phyloP scores from a whole-genome alignment of 352 stramenopile species.

The Thraustochytrium sp. region DNA sequence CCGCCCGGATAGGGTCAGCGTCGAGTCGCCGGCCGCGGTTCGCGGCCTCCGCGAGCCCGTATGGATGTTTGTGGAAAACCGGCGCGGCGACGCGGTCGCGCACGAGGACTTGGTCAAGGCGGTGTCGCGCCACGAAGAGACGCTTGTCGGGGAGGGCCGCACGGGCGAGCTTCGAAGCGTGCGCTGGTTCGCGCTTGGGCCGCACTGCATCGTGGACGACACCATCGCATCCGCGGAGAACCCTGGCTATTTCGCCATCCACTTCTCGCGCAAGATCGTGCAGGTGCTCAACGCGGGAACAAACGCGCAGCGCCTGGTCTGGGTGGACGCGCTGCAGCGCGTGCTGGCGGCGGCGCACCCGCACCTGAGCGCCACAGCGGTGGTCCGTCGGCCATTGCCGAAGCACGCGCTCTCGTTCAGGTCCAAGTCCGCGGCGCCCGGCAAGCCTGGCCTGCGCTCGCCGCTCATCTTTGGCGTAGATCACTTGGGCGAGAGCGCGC shows the following conservation, averaged over 20 bases:
- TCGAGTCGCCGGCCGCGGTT: no score
- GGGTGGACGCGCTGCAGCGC: constrained; percentile 2
- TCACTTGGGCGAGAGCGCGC: background rate
- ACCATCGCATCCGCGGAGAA: constrained; percentile 22
- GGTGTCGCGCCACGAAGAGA: background rate
- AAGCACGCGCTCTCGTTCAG: background rate
- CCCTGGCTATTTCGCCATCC: constrained; percentile 12
- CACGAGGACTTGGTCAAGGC: no score
- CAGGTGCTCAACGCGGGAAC: background rate
- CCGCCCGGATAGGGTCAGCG: no score
- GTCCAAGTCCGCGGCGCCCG: background rate
- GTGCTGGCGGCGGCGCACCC: background rate
- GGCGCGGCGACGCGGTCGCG: no score
- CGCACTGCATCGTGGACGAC: constrained; percentile 15
- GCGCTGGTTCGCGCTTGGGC: background rate
- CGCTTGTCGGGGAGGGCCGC: background rate
- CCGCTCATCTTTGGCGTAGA: background rate
- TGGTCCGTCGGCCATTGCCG: background rate
- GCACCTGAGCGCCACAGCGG: background rate
- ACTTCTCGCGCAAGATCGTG: constrained; percentile 9
- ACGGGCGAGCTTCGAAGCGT: background rate
- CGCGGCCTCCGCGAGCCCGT: no score
- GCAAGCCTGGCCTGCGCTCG: background rate
- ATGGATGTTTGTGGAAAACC: no score
- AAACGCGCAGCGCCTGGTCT: background rate